phyloP scores from a whole-genome alignment of 768 basidiomycete species.

The Leccinum subtestaceum region DNA sequence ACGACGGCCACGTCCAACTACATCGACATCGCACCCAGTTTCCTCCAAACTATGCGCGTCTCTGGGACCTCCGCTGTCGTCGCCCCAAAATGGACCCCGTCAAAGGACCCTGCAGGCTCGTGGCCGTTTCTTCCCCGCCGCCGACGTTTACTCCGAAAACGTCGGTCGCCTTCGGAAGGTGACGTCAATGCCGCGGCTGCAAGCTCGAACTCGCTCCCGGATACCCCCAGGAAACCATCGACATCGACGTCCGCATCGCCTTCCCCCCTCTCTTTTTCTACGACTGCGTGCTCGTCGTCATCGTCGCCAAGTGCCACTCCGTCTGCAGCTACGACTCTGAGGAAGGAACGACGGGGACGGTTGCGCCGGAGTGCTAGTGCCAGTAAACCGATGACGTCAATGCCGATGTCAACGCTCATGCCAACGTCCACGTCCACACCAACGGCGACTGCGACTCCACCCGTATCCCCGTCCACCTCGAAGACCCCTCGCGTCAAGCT shows the following conservation, averaged over 20 bases:
- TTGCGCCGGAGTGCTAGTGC: not conserved
- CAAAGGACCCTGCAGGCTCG: slow-evolving; percentile 12
- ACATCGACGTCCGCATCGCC: slow-evolving; percentile 2
- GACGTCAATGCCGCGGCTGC: not conserved
- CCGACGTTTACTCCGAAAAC: slow-evolving; percentile 31
- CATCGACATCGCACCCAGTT: slow-evolving; percentile 14
- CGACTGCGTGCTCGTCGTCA: not conserved
- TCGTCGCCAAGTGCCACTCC: not conserved
- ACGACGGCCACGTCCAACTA: slow-evolving; percentile 35
- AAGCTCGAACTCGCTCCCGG: slow-evolving; percentile 4
- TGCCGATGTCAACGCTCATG: not conserved
- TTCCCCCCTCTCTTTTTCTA: slow-evolving; percentile 4
- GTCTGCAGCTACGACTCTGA: not conserved
- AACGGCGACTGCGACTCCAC: not conserved
- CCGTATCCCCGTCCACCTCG: slow-evolving; percentile 15
- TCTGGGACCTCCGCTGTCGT: not conserved
- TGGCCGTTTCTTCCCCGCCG: slow-evolving; percentile 25
- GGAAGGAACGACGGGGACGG: slow-evolving; percentile 4
- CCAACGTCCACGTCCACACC: not conserved
- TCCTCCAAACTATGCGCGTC: slow-evolving; percentile 1
- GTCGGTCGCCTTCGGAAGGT: slow-evolving; percentile 16
- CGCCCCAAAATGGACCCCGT: slow-evolving; percentile 3
- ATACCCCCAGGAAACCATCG: slow-evolving; percentile 14
- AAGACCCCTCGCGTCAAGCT: slow-evolving; percentile 17
- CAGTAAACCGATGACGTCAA: not conserved